A percentile compares a stretch with the other conserved stretches of the same genome.
These are phyloP conservation scores for Xylariales sp. DNA, from an alignment of 2,329 filamentous ascomycete species.

Conservation along the genomic window DNA sequence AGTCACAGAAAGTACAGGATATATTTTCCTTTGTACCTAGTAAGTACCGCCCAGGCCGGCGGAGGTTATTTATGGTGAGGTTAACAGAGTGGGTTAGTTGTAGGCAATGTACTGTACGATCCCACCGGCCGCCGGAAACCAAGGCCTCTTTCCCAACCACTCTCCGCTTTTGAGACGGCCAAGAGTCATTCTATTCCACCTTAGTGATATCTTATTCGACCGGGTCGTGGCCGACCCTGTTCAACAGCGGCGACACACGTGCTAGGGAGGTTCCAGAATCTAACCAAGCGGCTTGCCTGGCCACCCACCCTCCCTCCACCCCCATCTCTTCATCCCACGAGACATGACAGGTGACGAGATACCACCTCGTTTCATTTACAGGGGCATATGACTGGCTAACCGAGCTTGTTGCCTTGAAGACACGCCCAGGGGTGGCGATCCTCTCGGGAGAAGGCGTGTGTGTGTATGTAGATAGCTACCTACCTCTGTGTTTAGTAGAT, in stretches of 20 bases:
- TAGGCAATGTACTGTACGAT: slow-evolving; percentile 10
- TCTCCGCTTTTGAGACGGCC: slow-evolving; percentile 12
- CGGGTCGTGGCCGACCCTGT: slow-evolving; percentile 9
- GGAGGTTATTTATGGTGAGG: slow-evolving; percentile 25
- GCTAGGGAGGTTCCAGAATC: slow-evolving; percentile 20
- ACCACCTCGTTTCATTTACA: slow-evolving; percentile 24
- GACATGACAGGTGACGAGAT: slow-evolving; percentile 21
- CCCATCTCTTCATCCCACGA: slow-evolving; percentile 22
- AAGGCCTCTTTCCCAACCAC: slow-evolving; percentile 12
- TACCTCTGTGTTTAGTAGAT: slow-evolving; percentile 5
- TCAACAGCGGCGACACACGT: slow-evolving; percentile 21
- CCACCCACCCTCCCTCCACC: slow-evolving; percentile 18
- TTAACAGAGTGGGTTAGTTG: not conserved
- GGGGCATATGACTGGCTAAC: not conserved
- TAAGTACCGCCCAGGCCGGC: slow-evolving; percentile 6
- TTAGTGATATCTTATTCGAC: slow-evolving; percentile 12
- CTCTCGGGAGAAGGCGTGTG: slow-evolving; percentile 7
- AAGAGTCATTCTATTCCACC: slow-evolving; percentile 2
- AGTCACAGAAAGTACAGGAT: slow-evolving; percentile 15
- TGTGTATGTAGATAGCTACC: not conserved
- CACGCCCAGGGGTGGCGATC: slow-evolving; percentile 20
- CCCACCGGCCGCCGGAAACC: slow-evolving; percentile 4
- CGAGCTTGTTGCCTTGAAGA: not conserved
- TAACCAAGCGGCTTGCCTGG: slow-evolving; percentile 13
- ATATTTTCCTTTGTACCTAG: slow-evolving; percentile 30